Base-by-base conservation (phyloP, 2,329 filamentous ascomycete genomes). In the Cordyceps farinosa region DNA sequence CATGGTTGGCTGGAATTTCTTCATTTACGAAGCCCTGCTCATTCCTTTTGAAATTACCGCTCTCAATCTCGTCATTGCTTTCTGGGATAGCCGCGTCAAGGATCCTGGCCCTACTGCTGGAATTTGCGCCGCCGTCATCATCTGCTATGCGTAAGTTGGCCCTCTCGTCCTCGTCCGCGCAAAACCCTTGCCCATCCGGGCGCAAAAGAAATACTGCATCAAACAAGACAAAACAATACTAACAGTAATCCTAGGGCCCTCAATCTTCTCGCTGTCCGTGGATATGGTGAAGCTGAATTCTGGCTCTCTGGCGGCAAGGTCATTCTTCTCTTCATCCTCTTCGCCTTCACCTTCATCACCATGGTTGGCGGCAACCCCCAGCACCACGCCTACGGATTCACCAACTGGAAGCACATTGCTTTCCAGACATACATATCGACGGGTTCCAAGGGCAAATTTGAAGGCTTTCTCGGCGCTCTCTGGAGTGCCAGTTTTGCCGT, bases 301-400 rank as follows among this genome's bases (percentile, higher is more conserved):
- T 87, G 83, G 82, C 77, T 87, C 3, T 82, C 84, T 2, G 76
- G 75, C 45, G 86, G 86, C 66, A 90, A 90, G 72, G 80, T 90
- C 40, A 73, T 90, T 29, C 79, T 90, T 53, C 89, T 89, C 68
- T 78, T 87, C 65, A 85, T 87, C 13, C 78, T 91, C 60, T 88
- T 91, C 72, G 76, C 81, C 70, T 92, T 89, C 75, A 92, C 90
- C n/a, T 90, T 94, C 70, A 81, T 94, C 68, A 87, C 86, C 55
- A 92, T 92, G 88, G 79, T 91, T 8, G 90, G 90, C 42, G 90
- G 89, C 36, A 93, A 93, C 67, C 90, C 90, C 0, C 72, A 86
- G 6, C 78, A 84, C 54, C 87, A 90, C 68, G 79, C 85, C 1
- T 91, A 87, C 69, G 89, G 89, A 27, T 92, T 92, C 72, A 80